These are phyloP conservation scores for Globisporangium nagaii DNA, from an alignment of 352 stramenopile species.

Conservation along the genomic window DNA sequence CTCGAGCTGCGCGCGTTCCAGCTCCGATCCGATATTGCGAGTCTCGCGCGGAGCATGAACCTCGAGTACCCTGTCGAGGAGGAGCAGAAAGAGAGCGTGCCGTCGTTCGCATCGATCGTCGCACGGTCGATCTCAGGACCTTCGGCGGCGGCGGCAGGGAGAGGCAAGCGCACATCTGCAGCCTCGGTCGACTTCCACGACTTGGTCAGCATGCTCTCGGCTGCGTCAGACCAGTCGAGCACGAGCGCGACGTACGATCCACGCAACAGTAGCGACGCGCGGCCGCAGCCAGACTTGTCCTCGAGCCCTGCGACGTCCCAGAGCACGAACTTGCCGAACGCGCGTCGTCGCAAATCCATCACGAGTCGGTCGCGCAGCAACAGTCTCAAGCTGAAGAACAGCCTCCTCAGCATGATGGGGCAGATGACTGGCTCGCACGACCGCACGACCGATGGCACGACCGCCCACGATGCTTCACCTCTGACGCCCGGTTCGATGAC, in stretches of 20 bases:
- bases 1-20: constrained; percentile 56
- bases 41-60: constrained; percentile 68
- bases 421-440: constrained; percentile 44
- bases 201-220: constrained; percentile 24
- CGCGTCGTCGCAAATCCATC: constrained; percentile 45
- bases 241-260: background rate
- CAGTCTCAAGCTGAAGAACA: constrained; percentile 50
- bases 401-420: constrained; percentile 56
- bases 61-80: constrained; percentile 49
- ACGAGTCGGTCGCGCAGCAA: constrained; percentile 62
- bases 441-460: constrained; percentile 6
- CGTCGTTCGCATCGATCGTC: background rate
- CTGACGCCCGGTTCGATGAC: background rate
- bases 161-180: constrained; percentile 12
- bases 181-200: constrained; percentile 46
- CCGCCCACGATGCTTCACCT: background rate
- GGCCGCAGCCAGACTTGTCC: background rate
- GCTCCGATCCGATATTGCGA: constrained; percentile 68
- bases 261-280: background rate
- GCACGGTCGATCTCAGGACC: constrained; percentile 5
- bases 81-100: constrained; percentile 8
- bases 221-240: constrained; percentile 9
- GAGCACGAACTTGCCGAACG: constrained; percentile 31
- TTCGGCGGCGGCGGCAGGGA: background rate
- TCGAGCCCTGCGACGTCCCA: background rate